Evolutionary conservation across 768 basidiomycete species (phyloP), one percentile per base, ranked within the genome.

Genomic region (Termitomyces sp.): DNA sequence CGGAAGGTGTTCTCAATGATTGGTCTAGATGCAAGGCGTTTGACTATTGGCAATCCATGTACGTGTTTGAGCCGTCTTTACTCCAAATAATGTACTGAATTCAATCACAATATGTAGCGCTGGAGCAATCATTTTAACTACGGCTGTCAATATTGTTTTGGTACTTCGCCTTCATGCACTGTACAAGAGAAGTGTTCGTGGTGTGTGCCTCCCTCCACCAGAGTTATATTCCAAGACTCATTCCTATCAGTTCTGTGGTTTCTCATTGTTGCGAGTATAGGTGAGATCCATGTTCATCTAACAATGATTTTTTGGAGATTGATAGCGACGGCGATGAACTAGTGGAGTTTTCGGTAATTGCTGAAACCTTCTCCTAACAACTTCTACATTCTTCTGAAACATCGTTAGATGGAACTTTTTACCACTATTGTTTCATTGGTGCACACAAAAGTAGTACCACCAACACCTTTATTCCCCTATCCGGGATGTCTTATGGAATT

Each of bases 101-200:
- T 17, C 12, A 48, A 38, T n/a, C n/a, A 29, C 35, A 29, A 16
- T 7, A 19, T 45, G 11, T 32, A 56, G 47, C 7, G 56, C 42
- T 5, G 49, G 49, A 38, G 34, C 49, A 11, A 52, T 57, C 4
- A 40, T 57, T 10, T 27, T 57, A n/a, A 38, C 48, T 9, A 51
- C 56, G 23, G 25, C 51, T 2, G 56, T 57, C 32, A 57, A 57
- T 37, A 17, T 57, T 37, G 49, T 57, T 21, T 32, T 57, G 40
- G 42, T 52, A 1, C 56, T 57, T 37, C 56, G 56, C 14, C 42
- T 57, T 51, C 49, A 52, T n/a, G 56, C 56, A 17, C 11, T 57
- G 40, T 57, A 57, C 19, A 45, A 45, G 10, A 50, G 14, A 29
- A 52, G 43, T n/a, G 12, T 35, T 29, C 42, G 49, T 29, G 49